Base-by-base conservation (phyloP, 192 early-diverging fungal species). In the Dissophora globulifera region DNA sequence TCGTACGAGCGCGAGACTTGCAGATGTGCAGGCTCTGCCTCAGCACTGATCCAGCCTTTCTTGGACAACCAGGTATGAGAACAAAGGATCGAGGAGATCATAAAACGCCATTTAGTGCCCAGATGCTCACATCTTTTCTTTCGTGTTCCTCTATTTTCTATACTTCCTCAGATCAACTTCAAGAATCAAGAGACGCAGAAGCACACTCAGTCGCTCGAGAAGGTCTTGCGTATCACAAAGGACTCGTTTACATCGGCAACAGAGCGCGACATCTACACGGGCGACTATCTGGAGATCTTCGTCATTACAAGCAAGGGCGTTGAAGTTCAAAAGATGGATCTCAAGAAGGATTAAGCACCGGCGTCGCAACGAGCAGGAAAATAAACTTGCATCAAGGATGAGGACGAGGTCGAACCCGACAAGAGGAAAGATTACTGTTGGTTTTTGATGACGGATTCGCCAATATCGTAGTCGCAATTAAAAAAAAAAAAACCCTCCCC, bases 181-280 rank as follows among this genome's bases (percentile, higher is more conserved):
- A 90, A 91, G 74, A 92, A 95, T 78, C 89, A 89, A 67, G 74
- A 71, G 38, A 85, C 42, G 23, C n/a, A 78, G 15, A 70, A 66
- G 26, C 43, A 32, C 20, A 65, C 58, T 0, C 72, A 90, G 23
- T 32, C 85, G 8, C 50, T 90, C 35, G 92, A 92, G 0, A 60
- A 85, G 62, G 95, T 91, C 7, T 50, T 92, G 25, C 80, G 88
- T 38, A 87, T 99, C 50, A 88, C 91, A 33, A 97, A 96, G 75
- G 98, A 99, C 71, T 93, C 96, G 10, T 99, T 99, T 76, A 95
- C 93, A 4, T 89, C 92, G 27, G 96, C 96, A 17, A 92, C 98
- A 2, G 98, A 99, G 86, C 93, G 98, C 57, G 96, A 99, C 79
- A 99, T 98, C 51, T 91, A 98, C 81, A 99, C 98, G 20, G 98